Percentiles rank a stretch among this genome's conserved stretches.
phyloP scores from a whole-genome alignment of 2,329 filamentous ascomycete species.

The Epichloe sibirici region DNA sequence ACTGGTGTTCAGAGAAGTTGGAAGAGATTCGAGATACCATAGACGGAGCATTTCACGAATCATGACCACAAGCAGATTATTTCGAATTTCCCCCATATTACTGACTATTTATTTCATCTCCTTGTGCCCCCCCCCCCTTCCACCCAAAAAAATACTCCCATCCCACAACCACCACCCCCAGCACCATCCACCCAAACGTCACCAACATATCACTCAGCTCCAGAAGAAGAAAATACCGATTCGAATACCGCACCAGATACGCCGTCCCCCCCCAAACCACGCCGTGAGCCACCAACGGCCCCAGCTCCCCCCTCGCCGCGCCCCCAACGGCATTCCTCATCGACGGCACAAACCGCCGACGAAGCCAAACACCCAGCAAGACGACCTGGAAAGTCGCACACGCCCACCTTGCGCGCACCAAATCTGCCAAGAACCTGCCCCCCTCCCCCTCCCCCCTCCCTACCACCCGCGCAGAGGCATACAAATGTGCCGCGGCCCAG shows the following conservation, averaged over 20 bases:
- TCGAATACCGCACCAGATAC: slow-evolving; percentile 21
- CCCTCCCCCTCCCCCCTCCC: slow-evolving; percentile 5
- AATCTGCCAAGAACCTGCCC: slow-evolving; percentile 3
- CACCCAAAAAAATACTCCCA: not conserved
- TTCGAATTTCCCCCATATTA: too few species aligned
- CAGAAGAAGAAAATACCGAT: slow-evolving; percentile 25
- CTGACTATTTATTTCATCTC: too few species aligned
- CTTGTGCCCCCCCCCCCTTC: too few species aligned
- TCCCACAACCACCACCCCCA: slow-evolving; percentile 14
- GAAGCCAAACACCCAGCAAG: slow-evolving; percentile 10
- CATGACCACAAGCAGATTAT: too few species aligned
- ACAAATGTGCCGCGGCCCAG: slow-evolving; percentile 15
- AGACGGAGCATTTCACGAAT: too few species aligned
- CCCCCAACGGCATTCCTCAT: not conserved
- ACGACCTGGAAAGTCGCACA: slow-evolving; percentile 9
- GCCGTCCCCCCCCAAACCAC: slow-evolving; percentile 9
- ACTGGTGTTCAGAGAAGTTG: too few species aligned
- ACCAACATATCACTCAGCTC: slow-evolving; percentile 24
- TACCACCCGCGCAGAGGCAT: slow-evolving; percentile 13
- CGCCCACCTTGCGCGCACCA: slow-evolving; percentile 6
- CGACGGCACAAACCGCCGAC: not conserved
- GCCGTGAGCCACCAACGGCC: slow-evolving; percentile 6
- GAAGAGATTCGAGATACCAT: too few species aligned
- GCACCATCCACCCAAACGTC: slow-evolving; percentile 13
- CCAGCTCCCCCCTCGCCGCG: slow-evolving; percentile 1